Conservation (phyloP, 371 early-diverging fungal species). For the Lichtheimia corymbifera region DNA sequence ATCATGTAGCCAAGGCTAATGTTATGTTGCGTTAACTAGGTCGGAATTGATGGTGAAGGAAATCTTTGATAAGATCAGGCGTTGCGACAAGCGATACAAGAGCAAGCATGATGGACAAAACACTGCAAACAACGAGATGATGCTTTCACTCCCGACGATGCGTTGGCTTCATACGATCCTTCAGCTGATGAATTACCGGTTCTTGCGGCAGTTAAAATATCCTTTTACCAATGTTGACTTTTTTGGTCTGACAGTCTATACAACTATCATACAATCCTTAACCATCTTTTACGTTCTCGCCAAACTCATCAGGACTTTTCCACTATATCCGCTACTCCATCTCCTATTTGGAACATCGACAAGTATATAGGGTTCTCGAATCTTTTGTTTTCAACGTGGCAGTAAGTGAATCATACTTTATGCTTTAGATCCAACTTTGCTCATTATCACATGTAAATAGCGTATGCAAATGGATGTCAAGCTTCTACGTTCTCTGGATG, state of each 20-base stretch:
- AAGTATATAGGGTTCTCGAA: slow-evolving; percentile 65
- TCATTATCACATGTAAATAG: slow-evolving; percentile 19
- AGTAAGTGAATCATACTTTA: slow-evolving; percentile 22
- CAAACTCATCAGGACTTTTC: slow-evolving; percentile 53
- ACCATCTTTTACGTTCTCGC: slow-evolving; percentile 37
- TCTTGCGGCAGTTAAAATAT: slow-evolving; percentile 52
- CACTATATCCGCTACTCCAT: slow-evolving; percentile 66
- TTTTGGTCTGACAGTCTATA: slow-evolving; percentile 12
- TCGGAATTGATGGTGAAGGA: slow-evolving; percentile 76
- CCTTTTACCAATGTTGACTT: slow-evolving; percentile 17
- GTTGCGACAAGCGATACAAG: slow-evolving; percentile 66
- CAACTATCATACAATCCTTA: slow-evolving; percentile 26
- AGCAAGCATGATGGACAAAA: slow-evolving; percentile 21
- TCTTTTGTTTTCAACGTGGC: slow-evolving; percentile 65
- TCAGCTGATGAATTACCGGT: slow-evolving; percentile 76
- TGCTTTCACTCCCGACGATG: slow-evolving; percentile 55
- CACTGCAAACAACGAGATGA: slow-evolving; percentile 5
- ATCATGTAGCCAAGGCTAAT: background rate
- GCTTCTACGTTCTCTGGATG: slow-evolving; percentile 58
- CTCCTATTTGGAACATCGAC: slow-evolving; percentile 64
- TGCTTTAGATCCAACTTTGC: background rate
- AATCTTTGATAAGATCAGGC: slow-evolving; percentile 72
- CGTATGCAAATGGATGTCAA: slow-evolving; percentile 65
- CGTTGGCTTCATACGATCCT: slow-evolving; percentile 79
- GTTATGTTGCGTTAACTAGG: slow-evolving; percentile 15